phyloP scores from a whole-genome alignment of 2,329 filamentous ascomycete genomes.

The Colletotrichum agaves region DNA sequence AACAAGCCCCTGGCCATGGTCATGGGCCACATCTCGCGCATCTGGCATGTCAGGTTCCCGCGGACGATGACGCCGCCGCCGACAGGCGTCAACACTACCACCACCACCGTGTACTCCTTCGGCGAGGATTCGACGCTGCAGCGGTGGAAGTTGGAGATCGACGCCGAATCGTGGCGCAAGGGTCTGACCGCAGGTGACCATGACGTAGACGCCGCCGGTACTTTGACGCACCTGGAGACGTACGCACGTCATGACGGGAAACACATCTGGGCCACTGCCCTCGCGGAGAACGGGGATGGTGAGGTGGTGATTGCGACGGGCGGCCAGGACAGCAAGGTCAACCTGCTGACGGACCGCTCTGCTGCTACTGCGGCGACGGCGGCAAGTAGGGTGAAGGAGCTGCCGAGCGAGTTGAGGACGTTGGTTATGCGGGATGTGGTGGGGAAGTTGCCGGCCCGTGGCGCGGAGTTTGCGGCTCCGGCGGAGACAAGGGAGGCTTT shows the following conservation, averaged over 20 bases:
- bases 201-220: conserved; percentile 37
- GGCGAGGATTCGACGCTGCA: conserved; percentile 86
- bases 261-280: conserved; percentile 84
- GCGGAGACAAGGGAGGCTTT: conserved; percentile 56
- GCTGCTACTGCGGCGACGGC: neutral
- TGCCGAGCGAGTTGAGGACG: conserved; percentile 38
- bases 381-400: neutral
- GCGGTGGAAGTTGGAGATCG: conserved; percentile 71
- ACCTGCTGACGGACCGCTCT: conserved; percentile 52
- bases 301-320: conserved; percentile 72
- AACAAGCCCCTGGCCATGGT: conserved; percentile 70
- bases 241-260: conserved; percentile 82
- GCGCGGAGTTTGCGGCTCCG: conserved; percentile 45
- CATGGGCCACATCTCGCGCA: conserved; percentile 89
- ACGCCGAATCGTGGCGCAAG: conserved; percentile 35
- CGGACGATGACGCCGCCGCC: conserved; percentile 39
- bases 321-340: conserved; percentile 82
- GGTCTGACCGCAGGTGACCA: conserved; percentile 23
- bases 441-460: conserved; percentile 34
- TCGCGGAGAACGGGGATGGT: conserved; percentile 46
- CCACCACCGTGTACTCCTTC: conserved; percentile 75
- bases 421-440: conserved; percentile 50
- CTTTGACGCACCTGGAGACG: conserved; percentile 63
- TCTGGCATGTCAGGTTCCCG: conserved; percentile 86
- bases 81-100: neutral